Evolutionary conservation across 345 rosid species (phyloP).

Genomic region (Populus simonii): DNA sequence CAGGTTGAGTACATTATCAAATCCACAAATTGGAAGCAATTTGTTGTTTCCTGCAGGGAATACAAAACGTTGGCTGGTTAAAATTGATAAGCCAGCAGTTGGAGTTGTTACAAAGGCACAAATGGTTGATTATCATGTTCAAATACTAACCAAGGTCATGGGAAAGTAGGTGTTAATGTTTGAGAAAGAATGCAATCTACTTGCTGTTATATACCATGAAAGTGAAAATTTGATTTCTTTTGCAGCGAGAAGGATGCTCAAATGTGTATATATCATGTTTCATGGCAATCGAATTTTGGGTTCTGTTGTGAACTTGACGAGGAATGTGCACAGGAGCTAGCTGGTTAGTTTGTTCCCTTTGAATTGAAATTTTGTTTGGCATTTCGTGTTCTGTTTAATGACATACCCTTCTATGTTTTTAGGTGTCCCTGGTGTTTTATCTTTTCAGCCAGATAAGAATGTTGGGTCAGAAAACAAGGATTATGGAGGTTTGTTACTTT

Average conservation of each 20-base stretch:
- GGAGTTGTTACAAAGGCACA: slow-evolving; percentile 85
- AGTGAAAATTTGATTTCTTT: neutral
- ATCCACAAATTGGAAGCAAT: slow-evolving; percentile 24
- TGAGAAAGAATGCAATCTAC: neutral
- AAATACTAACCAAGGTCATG: slow-evolving; percentile 65
- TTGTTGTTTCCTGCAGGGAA: slow-evolving; percentile 56
- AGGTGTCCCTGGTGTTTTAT: slow-evolving; percentile 90
- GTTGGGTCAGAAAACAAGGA: slow-evolving; percentile 62
- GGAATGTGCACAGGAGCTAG: slow-evolving; percentile 59
- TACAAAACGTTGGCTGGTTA: slow-evolving; percentile 73
- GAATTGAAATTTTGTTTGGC: slow-evolving; percentile 9
- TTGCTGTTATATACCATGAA: neutral
- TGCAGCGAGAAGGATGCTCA: slow-evolving; percentile 86
- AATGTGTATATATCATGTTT: slow-evolving; percentile 84
- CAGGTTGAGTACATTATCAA: slow-evolving; percentile 6
- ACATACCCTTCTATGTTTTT: slow-evolving; percentile 10
- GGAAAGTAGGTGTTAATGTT: slow-evolving; percentile 53
- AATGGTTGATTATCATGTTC: slow-evolving; percentile 82
- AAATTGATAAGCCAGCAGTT: slow-evolving; percentile 64
- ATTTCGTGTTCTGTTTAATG: slow-evolving; percentile 10
- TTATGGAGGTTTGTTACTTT: slow-evolving; percentile 51
- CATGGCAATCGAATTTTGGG: slow-evolving; percentile 73
- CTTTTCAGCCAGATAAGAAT: slow-evolving; percentile 67
- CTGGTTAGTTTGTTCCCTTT: slow-evolving; percentile 46
- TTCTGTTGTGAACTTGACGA: slow-evolving; percentile 87